phyloP scores from a whole-genome alignment of 1,284 basidiomycete genomes.

The Pyrrhoderma noxium region DNA sequence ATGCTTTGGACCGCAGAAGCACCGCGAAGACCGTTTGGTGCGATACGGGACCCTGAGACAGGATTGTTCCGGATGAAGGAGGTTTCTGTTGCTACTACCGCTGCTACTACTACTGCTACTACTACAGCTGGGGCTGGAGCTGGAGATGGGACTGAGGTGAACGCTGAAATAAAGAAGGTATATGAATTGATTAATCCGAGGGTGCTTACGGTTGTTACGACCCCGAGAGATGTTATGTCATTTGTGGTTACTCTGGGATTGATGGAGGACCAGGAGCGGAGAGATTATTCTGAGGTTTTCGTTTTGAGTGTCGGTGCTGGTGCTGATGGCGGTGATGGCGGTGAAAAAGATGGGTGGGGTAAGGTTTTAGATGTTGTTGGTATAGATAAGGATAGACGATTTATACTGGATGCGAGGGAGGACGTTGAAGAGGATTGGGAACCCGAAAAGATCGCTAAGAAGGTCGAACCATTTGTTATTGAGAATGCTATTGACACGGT shows the following conservation, averaged over 20 bases:
- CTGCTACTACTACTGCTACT: no score
- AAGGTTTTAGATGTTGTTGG: conserved; percentile 10
- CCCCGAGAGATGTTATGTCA: conserved; percentile 4
- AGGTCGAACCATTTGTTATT: conserved; percentile 10
- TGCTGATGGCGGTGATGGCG: background rate
- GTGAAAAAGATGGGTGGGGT: conserved; percentile 10
- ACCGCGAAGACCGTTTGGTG: conserved; percentile 11
- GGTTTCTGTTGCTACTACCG: no score
- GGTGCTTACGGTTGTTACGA: conserved; percentile 12
- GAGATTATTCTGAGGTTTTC: conserved; percentile 5
- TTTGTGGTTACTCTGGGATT: conserved; percentile 9
- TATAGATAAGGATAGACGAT: conserved; percentile 4
- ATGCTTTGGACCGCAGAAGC: conserved; percentile 15
- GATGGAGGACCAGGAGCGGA: conserved; percentile 4
- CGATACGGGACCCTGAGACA: conserved; percentile 8
- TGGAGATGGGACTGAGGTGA: no score
- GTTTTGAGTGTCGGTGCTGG: background rate
- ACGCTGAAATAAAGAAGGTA: no score
- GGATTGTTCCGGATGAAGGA: background rate
- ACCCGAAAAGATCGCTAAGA: conserved; percentile 4
- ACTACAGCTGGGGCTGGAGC: no score
- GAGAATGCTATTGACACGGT: conserved; percentile 17
- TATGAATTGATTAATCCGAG: background rate
- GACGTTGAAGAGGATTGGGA: conserved; percentile 4
- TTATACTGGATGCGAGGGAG: conserved; percentile 14